Evolutionary conservation across 208 protist species (phyloP).

Genomic region (Phytomonas sp.): DNA sequence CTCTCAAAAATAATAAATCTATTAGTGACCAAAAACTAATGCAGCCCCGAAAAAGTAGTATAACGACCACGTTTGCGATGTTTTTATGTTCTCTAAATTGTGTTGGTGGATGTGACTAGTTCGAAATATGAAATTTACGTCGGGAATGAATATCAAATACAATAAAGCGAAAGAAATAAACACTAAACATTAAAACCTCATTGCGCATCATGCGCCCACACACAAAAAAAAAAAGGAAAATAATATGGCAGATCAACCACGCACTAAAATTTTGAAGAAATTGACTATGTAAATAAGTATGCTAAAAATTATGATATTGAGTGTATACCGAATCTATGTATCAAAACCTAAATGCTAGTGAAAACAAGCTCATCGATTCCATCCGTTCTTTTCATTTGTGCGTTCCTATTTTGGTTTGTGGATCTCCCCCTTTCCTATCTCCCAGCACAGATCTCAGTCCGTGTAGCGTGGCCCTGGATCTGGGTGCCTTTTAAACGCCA

Average conservation of each 20-base stretch:
- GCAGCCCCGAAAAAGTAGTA: not conserved
- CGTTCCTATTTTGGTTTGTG: no score
- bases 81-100: not conserved
- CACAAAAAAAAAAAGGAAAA: not conserved
- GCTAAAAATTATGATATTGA: not conserved
- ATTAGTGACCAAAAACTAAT: not conserved
- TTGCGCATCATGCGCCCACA: not conserved
- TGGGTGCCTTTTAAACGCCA: constrained; percentile 30
- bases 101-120: not conserved
- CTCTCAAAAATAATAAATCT: not conserved
- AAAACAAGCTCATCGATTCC: not conserved
- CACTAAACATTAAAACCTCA: not conserved
- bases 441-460: constrained; percentile 19
- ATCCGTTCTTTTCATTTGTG: not conserved
- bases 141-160: not conserved
- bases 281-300: constrained; percentile 4
- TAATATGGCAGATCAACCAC: not conserved
- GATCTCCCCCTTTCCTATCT: not conserved
- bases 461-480: constrained; percentile 74
- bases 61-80: not conserved
- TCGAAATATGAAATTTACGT: not conserved
- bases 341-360: not conserved
- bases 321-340: not conserved
- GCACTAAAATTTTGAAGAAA: not conserved
- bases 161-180: not conserved